phyloP scores from a whole-genome alignment of 192 early-diverging fungal species.

The Spinellus fusiger region DNA sequence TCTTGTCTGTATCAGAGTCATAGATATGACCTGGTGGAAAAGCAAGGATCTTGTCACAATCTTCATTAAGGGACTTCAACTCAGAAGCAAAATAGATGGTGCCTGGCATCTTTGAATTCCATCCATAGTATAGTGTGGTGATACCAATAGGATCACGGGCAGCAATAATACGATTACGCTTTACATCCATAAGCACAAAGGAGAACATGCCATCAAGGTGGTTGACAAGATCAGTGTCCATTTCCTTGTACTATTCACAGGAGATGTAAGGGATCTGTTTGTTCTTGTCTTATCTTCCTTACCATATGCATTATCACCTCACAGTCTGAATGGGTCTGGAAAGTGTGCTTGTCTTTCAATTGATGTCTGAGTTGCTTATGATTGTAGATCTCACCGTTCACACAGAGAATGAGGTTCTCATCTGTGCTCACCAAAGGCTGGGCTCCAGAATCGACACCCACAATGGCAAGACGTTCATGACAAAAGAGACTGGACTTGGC shows the following conservation, averaged over 20 bases:
- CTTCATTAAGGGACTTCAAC: slow-evolving; percentile 93
- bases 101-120: slow-evolving; percentile 71
- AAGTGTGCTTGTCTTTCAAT: slow-evolving; percentile 65
- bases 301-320: slow-evolving; percentile 93
- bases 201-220: slow-evolving; percentile 96
- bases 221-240: slow-evolving; percentile 73
- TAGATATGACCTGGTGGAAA: slow-evolving; percentile 98
- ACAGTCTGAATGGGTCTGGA: slow-evolving; percentile 98
- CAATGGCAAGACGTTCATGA: slow-evolving; percentile 98
- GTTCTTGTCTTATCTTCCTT: slow-evolving; percentile 15
- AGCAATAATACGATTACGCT: slow-evolving; percentile 77
- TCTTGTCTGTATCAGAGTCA: slow-evolving; percentile 69
- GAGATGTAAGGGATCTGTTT: neutral
- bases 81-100: slow-evolving; percentile 93
- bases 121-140: slow-evolving; percentile 96
- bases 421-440: slow-evolving; percentile 94
- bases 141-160: slow-evolving; percentile 97
- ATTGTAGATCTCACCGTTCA: slow-evolving; percentile 99
- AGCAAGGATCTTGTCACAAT: slow-evolving; percentile 94
- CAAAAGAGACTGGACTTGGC: slow-evolving; percentile 83
- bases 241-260: slow-evolving; percentile 70
- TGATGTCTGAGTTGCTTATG: slow-evolving; percentile 74
- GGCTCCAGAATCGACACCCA: slow-evolving; percentile 93
- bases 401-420: slow-evolving; percentile 78
- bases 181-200: slow-evolving; percentile 85